A percentile compares a stretch with the other conserved stretches of the same genome.
Conservation (phyloP, 805 yeast genomes). For the Candida patagonica region DNA sequence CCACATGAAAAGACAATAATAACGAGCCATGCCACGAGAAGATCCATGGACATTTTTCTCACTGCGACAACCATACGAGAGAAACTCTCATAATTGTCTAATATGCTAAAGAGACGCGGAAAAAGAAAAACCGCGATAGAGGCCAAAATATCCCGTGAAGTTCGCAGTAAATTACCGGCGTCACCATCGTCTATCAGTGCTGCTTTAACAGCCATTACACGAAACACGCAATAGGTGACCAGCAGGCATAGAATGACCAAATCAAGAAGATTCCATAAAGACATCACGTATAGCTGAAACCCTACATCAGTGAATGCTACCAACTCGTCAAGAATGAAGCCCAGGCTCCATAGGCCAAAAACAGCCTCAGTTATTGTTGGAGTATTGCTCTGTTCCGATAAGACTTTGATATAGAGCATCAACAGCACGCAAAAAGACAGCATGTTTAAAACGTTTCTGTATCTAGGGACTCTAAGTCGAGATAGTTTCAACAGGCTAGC, state of each 20-base stretch:
- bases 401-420: constrained; percentile 22
- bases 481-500: constrained; percentile 30
- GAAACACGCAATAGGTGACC: constrained; percentile 23
- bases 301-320: constrained; percentile 38
- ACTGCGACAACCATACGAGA: constrained; percentile 43
- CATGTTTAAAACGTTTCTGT: constrained; percentile 27
- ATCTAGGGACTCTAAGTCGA: constrained; percentile 31
- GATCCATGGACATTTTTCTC: constrained; percentile 42
- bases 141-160: constrained; percentile 27
- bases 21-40: constrained; percentile 39
- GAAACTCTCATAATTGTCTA: constrained; percentile 44
- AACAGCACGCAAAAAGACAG: constrained; percentile 26
- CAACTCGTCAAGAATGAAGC: constrained; percentile 40
- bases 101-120: constrained; percentile 41
- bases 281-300: constrained; percentile 35
- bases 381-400: constrained; percentile 13
- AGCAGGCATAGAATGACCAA: constrained; percentile 34
- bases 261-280: constrained; percentile 48
- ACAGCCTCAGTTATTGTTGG: constrained; percentile 26
- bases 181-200: not conserved
- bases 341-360: constrained; percentile 39
- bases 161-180: not conserved
- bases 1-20: constrained; percentile 44
- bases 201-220: constrained; percentile 15
- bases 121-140: constrained; percentile 39